phyloP scores from a whole-genome alignment of 306 rosid genomes.

The Glycine tomentella region DNA sequence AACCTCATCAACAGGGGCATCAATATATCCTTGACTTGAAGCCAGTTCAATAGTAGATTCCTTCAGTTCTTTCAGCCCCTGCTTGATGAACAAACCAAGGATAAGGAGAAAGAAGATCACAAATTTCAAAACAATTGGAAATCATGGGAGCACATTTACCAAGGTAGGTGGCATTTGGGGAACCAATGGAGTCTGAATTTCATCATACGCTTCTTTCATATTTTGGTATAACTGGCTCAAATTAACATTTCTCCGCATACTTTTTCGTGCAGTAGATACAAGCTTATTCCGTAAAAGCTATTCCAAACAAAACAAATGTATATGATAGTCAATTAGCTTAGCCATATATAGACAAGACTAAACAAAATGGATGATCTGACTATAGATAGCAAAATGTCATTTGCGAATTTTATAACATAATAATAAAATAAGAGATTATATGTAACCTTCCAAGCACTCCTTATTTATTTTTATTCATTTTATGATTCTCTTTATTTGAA shows the following conservation, averaged over 20 bases:
- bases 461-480: not conserved
- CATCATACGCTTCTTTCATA: conserved; percentile 88
- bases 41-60: conserved; percentile 82
- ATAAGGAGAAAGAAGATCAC: conserved; percentile 22
- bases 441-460: not conserved
- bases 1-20: conserved; percentile 88
- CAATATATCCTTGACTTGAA: conserved; percentile 79
- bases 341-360: not conserved
- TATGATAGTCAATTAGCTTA: conserved; percentile 17
- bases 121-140: conserved; percentile 39
- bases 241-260: conserved; percentile 72
- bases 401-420: not conserved
- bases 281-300: conserved; percentile 87
- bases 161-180: conserved; percentile 78
- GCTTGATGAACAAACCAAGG: conserved; percentile 37
- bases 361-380: conserved; percentile 23
- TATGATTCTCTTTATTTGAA: not conserved
- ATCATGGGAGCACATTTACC: conserved; percentile 59
- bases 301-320: conserved; percentile 48
- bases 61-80: conserved; percentile 90
- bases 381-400: not conserved
- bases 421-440: conserved; percentile 2
- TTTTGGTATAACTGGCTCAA: conserved; percentile 79
- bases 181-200: conserved; percentile 92
- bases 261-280: conserved; percentile 75